Percentiles rank a stretch among this genome's conserved stretches.
Conservation (phyloP, 306 rosid species). For the Castanea crenata region DNA sequence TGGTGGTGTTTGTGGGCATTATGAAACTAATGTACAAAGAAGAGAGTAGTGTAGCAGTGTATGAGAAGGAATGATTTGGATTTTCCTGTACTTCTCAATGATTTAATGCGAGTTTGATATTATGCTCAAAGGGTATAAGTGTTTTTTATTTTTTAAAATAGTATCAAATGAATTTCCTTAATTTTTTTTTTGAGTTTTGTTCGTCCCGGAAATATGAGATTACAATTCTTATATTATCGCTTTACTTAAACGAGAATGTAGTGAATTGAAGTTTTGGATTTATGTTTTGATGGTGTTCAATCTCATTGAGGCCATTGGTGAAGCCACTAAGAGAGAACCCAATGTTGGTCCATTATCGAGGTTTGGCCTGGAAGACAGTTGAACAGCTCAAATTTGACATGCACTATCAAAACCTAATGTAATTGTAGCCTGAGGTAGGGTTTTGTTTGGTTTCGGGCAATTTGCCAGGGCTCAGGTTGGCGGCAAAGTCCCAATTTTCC, state of each 20-base stretch:
- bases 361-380: neutral
- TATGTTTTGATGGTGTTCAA: too few species aligned
- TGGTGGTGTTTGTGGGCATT: neutral
- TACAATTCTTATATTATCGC: neutral
- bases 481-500: too few species aligned
- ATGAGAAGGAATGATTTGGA: neutral
- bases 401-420: neutral
- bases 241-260: neutral
- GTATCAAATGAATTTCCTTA: too few species aligned
- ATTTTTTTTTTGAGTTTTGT: too few species aligned
- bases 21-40: neutral
- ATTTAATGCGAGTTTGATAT: neutral
- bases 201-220: too few species aligned
- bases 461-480: too few species aligned
- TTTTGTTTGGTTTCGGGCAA: neutral
- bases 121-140: neutral
- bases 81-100: neutral
- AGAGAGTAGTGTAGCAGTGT: neutral
- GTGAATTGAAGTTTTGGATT: neutral
- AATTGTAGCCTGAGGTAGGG: neutral
- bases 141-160: too few species aligned
- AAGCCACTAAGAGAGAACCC: too few species aligned
- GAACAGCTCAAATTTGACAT: neutral
- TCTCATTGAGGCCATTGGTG: too few species aligned
- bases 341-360: too few species aligned